phyloP scores from a whole-genome alignment of 805 yeast genomes.

The Cyberlindnera mycetangii region DNA sequence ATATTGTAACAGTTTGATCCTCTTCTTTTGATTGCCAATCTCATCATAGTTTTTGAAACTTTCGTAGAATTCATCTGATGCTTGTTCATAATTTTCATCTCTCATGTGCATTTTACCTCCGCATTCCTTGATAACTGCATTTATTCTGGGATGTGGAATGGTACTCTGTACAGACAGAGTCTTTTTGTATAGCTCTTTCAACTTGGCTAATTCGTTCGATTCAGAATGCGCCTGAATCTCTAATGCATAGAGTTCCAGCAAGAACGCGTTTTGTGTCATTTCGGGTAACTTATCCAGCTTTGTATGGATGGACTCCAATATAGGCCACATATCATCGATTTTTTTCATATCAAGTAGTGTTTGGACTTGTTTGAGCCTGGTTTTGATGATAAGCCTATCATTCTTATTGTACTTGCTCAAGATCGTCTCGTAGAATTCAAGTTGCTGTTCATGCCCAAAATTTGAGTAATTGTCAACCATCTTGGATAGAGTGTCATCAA shows the following conservation, averaged over 20 bases:
- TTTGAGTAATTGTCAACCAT: slow-evolving; percentile 34
- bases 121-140: slow-evolving; percentile 74
- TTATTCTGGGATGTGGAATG: slow-evolving; percentile 70
- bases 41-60: slow-evolving; percentile 61
- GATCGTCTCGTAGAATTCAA: slow-evolving; percentile 31
- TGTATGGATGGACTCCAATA: slow-evolving; percentile 37
- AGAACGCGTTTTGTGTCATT: slow-evolving; percentile 42
- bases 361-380: slow-evolving; percentile 44
- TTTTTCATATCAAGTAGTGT: slow-evolving; percentile 30
- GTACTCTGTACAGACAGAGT: slow-evolving; percentile 51
- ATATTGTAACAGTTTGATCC: slow-evolving; percentile 57
- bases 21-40: slow-evolving; percentile 57
- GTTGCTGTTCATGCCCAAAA: slow-evolving; percentile 18
- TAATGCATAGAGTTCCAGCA: slow-evolving; percentile 63
- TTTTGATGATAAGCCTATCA: slow-evolving; percentile 46
- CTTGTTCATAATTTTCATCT: slow-evolving; percentile 54
- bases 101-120: slow-evolving; percentile 69
- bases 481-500: slow-evolving; percentile 37
- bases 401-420: slow-evolving; percentile 26
- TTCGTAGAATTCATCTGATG: slow-evolving; percentile 52
- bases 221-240: slow-evolving; percentile 55
- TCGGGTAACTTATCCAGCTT: slow-evolving; percentile 40
- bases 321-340: slow-evolving; percentile 32
- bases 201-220: slow-evolving; percentile 34
- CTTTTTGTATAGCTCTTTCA: slow-evolving; percentile 48